Base-by-base conservation (phyloP, 2,329 filamentous ascomycete species). In the Exophiala viscosa region DNA sequence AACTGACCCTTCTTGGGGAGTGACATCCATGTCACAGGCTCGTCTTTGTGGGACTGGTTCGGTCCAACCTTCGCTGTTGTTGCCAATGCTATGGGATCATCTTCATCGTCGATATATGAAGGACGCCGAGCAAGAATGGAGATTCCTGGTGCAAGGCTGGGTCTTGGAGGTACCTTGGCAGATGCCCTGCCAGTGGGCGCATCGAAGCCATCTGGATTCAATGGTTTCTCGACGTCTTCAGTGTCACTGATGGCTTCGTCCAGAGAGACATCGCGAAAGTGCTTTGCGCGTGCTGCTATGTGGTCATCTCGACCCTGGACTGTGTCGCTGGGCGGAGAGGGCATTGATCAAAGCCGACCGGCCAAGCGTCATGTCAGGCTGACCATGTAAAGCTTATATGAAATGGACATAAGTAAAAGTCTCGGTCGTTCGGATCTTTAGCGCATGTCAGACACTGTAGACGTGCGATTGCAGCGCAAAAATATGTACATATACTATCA, bases 1-100 rank as follows among this genome's bases (percentile, higher is more conserved):
- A 95, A 78, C 69, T 95, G 90, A 41, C 82, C 77, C 69, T 90
- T 95, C 52, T 81, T 78, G 0, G 90, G 90, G 1, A 95, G 74
- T 10, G 86, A 83, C 36, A 73, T 73, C 88, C 88, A 93, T 54
- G 83, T 80, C 17, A 87, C 79, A 0, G 76, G 74, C 28, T 75
- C 71, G 41, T 74, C 69, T 54, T 63, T 61, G 18, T 55, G 42
- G 5, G 48, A 34, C 4, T 48, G 20, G 32, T 50, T 10, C 1
- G 32, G 23, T n/a, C 33, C 34, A 11, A 52, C 44, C 20, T 54
- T 8, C 2, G 33, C 43, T 1, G 55, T 41, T 1, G 52, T 50
- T 5, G 50, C 46, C 8, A 59, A 55, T 14, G 55, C 35, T 9
- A 54, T 23, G 1, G 58, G 52, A 11, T 60, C 48, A 39, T 63